A percentile compares a stretch with the other conserved stretches of the same genome.
Evolutionary conservation across 2,329 filamentous ascomycete genomes (phyloP).

Genomic region (Neurospora crassa): DNA sequence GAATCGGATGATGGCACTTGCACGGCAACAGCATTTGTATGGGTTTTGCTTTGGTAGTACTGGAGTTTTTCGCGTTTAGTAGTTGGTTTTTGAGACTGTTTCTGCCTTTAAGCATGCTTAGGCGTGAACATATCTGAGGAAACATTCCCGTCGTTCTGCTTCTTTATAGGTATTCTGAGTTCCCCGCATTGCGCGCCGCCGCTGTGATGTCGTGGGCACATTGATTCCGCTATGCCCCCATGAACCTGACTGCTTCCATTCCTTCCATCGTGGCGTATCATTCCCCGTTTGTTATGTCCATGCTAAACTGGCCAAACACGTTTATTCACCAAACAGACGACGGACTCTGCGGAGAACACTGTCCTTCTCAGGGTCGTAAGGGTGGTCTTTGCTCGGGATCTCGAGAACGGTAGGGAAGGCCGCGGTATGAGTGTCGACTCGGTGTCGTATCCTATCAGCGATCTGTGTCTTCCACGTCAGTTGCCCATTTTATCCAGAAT

Average conservation of each 20-base stretch:
- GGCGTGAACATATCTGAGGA: not conserved
- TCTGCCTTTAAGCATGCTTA: conserved; percentile 1
- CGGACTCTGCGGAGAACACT: conserved; percentile 85
- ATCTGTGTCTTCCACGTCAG: conserved; percentile 45
- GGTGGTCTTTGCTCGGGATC: conserved; percentile 97
- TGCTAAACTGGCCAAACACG: conserved; percentile 5
- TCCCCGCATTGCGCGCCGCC: not conserved
- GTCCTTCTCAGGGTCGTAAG: conserved; percentile 98
- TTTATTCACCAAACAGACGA: conserved; percentile 57
- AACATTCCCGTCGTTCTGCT: conserved; percentile 2
- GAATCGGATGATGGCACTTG: not conserved
- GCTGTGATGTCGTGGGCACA: not conserved
- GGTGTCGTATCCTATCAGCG: conserved; percentile 84
- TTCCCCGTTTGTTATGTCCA: conserved; percentile 3
- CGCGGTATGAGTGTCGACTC: conserved; percentile 83
- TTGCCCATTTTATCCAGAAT: not conserved
- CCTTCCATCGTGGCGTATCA: conserved; percentile 12
- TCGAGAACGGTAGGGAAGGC: conserved; percentile 95
- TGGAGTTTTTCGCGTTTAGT: not conserved
- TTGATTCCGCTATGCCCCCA: not conserved
- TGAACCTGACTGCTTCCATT: not conserved
- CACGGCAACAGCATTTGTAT: not conserved
- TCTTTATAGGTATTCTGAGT: conserved; percentile 1
- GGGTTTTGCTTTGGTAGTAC: not conserved
- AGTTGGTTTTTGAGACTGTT: not conserved